Evolutionary conservation across 192 early-diverging fungal genomes (phyloP), one percentile per base, ranked within the genome.

Genomic region (Backusella luteola): DNA sequence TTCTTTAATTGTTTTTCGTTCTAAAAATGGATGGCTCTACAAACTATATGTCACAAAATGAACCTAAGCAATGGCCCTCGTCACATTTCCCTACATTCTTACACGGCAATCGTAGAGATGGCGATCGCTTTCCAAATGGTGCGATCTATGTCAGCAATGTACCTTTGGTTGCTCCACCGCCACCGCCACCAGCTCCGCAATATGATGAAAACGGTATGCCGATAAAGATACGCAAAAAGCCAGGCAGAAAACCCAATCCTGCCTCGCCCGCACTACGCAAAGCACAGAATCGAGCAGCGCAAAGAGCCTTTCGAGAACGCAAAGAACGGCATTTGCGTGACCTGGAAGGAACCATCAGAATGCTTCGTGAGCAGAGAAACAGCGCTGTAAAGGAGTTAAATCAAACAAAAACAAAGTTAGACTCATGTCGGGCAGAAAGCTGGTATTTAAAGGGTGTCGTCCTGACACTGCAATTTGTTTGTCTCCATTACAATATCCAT

Each of bases 281-380:
- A 35, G 94, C 91, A 15, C 95, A 97, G 81, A 97, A 97, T 81
- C 87, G 95, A 14, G 94, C 93, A 5, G 95, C 95, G 0, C 95
- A 97, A 84, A 85, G 95, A 14, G 95, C 95, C 2, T 97, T 97
- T 77, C 91, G 95, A 73, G 94, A 97, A 78, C 89, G 95, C 69
- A 94, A 93, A 74, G 91, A 95, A 73, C 87, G 89, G 34, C 93
- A 97, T 75, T 82, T 96, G 21, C 83, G 88, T 67, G 87, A 91
- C 11, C 84, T 97, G 6, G 95, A 97, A 81, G 88, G 86, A 46
- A 87, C 89, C 44, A 91, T 95, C 53, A 85, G 91, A 67, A 84
- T 86, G 26, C 85, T 95, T 34, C 84, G 90, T 34, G 90, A 90
- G 42, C 84, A 83, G 19, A 84, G 88, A 19, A 82, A 88, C 66